Evolutionary conservation across 106 monocot species (phyloP), one percentile per base, ranked within the genome.

Genomic region (Dendrobium catenatum): DNA sequence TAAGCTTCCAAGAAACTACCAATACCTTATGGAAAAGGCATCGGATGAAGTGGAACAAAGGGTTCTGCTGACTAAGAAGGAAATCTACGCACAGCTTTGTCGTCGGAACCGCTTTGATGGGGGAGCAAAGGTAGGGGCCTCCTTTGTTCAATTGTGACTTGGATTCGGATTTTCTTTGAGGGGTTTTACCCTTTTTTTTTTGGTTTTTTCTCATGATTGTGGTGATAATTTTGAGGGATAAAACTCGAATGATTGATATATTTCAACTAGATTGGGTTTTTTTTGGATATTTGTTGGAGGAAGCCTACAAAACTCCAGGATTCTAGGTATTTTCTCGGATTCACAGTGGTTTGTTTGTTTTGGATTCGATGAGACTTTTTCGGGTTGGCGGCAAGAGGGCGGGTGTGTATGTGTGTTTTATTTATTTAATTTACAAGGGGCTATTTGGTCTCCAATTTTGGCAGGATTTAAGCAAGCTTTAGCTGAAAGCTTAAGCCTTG

Each of bases 1-100:
- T 67, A 96, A 96, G 84, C 84, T 96, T 27, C 95, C 95, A 17
- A 80, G 33, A 42, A 96, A 93, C 61, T 96, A 93, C 77, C 80
- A 48, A 44, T 88, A 86, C 81, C 58, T 96, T 58, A 10, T 91
- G 68, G 83, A 85, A 48, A 84, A 70, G 82, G 81, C 79, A 2
- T 51, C 42, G 56, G 79, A 42, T n/a, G 80, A 26, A 26, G 73
- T 51, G 46, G 68, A 43, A 26, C n/a, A 24, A 49, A 55, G 24
- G 55, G 47, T 72, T 68, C 40, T 3, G 68, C 56, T 86, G 5
- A 59, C 37, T 43, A 96, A 89, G 88, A 96, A 88, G 85, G 95
- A 96, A 67, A 85, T 91, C 43, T 96, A 88, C 59, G 89, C 91
- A 15, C 79, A 80, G 82, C 93, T 96, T 10, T 93, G 85, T 48